Percentiles rank a stretch among this genome's conserved stretches.
These are phyloP conservation scores for Heterobasidion irregulare DNA, from an alignment of 1,284 basidiomycete genomes.

Conservation along the genomic window DNA sequence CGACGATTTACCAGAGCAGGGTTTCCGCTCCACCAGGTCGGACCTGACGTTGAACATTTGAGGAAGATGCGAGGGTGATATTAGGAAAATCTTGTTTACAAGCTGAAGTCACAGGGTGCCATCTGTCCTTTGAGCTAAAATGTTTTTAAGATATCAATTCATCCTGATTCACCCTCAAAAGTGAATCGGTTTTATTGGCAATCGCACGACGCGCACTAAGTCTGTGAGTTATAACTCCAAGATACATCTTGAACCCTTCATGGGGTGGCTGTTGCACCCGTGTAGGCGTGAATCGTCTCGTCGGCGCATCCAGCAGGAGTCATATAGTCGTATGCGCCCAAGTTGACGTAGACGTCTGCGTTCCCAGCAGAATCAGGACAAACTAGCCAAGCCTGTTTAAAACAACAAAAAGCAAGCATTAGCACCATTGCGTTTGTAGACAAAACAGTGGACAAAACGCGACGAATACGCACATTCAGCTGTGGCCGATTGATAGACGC, in stretches of 20 bases:
- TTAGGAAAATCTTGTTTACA: too few relatives aligned
- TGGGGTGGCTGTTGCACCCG: conserved; percentile 31
- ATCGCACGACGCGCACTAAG: too few relatives aligned
- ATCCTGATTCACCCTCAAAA: too few relatives aligned
- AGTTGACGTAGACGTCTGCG: conserved; percentile 42
- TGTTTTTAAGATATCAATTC: too few relatives aligned
- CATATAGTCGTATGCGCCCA: conserved; percentile 47
- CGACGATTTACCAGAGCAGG: too few relatives aligned
- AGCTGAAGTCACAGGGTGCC: too few relatives aligned
- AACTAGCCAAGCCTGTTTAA: conserved; percentile 39
- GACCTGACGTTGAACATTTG: too few relatives aligned
- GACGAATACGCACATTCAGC: conserved; percentile 30
- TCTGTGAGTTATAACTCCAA: too few relatives aligned
- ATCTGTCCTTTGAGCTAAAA: too few relatives aligned
- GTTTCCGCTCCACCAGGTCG: too few relatives aligned
- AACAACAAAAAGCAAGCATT: not conserved
- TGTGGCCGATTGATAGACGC: conserved; percentile 39
- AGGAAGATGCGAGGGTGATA: too few relatives aligned
- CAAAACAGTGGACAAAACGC: not conserved
- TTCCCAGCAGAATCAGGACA: conserved; percentile 44
- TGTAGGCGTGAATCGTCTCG: conserved; percentile 58
- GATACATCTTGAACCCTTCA: conserved; percentile 6
- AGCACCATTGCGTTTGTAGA: not conserved
- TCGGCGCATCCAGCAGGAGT: conserved; percentile 55
- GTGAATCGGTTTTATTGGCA: not conserved